Evolutionary conservation across 2,329 filamentous ascomycete species (phyloP).

Genomic region (Hypoxylon sp.): DNA sequence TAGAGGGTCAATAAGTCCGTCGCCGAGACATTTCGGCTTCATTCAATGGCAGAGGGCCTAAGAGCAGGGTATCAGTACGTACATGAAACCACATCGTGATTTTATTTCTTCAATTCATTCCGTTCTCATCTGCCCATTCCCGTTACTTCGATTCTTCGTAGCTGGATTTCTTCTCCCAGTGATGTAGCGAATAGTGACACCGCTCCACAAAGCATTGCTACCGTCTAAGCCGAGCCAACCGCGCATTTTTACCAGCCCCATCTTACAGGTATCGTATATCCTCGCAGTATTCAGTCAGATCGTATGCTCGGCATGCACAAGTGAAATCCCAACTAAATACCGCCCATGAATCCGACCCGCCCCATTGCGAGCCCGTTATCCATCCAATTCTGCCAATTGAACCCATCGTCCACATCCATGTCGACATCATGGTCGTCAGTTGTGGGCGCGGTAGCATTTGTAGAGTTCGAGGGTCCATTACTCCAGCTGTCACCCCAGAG

Average conservation of each 20-base stretch:
- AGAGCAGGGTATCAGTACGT: constrained; percentile 40
- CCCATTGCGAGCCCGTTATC: constrained; percentile 49
- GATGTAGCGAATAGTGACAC: neutral
- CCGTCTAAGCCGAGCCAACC: neutral
- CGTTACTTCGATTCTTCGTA: too few relatives aligned
- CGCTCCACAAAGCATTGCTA: neutral
- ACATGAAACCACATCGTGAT: constrained; percentile 15
- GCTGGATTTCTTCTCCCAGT: neutral
- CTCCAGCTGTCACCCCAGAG: constrained; percentile 55
- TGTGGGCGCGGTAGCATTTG: constrained; percentile 47
- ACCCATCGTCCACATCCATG: constrained; percentile 55
- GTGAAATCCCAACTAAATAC: constrained; percentile 39
- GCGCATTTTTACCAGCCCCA: neutral
- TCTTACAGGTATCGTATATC: neutral
- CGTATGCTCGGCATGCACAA: neutral
- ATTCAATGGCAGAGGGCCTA: constrained; percentile 9
- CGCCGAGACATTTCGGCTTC: neutral
- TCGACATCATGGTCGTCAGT: constrained; percentile 50
- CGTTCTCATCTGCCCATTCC: neutral
- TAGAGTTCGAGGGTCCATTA: constrained; percentile 5
- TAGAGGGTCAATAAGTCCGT: neutral
- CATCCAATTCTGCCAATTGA: constrained; percentile 63
- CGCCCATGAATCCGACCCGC: constrained; percentile 49
- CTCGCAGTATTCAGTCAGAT: neutral
- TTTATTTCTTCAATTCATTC: constrained; percentile 4